Conservation (phyloP, 2,329 filamentous ascomycete species). For the Xylaria sp. region DNA sequence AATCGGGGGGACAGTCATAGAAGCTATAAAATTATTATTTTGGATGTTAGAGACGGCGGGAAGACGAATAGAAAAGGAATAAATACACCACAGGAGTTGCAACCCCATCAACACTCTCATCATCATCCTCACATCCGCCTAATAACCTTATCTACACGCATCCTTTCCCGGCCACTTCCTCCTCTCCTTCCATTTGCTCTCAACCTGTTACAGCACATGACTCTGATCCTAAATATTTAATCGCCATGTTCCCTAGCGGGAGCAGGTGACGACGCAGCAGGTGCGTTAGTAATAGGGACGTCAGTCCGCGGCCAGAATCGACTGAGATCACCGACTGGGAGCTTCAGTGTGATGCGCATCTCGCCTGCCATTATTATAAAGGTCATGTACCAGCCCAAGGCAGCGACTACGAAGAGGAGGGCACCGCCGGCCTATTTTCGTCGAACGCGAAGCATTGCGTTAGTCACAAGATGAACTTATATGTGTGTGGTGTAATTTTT, state of each 20-base stretch:
- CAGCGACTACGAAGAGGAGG: slow-evolving; percentile 57
- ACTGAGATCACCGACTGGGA: slow-evolving; percentile 62
- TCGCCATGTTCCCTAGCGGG: slow-evolving; percentile 27
- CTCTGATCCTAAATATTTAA: neutral
- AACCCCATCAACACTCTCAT: neutral
- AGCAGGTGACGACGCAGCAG: neutral
- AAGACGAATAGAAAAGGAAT: neutral
- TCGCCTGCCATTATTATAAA: slow-evolving; percentile 64
- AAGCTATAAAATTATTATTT: neutral
- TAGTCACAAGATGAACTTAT: neutral
- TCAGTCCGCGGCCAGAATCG: slow-evolving; percentile 58
- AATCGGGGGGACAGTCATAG: neutral
- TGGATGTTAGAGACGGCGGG: neutral
- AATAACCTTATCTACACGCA: neutral
- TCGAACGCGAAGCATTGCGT: neutral
- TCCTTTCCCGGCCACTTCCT: neutral
- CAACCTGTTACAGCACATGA: too few relatives aligned
- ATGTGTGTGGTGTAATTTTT: neutral
- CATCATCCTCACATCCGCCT: neutral
- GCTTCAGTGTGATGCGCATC: slow-evolving; percentile 60
- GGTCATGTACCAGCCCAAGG: slow-evolving; percentile 63
- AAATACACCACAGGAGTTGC: neutral
- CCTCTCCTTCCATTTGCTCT: neutral
- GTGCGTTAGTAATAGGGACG: slow-evolving; percentile 42
- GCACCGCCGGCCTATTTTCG: slow-evolving; percentile 51